phyloP scores from a whole-genome alignment of 2,329 filamentous ascomycete species.

The Fulvia fulva region DNA sequence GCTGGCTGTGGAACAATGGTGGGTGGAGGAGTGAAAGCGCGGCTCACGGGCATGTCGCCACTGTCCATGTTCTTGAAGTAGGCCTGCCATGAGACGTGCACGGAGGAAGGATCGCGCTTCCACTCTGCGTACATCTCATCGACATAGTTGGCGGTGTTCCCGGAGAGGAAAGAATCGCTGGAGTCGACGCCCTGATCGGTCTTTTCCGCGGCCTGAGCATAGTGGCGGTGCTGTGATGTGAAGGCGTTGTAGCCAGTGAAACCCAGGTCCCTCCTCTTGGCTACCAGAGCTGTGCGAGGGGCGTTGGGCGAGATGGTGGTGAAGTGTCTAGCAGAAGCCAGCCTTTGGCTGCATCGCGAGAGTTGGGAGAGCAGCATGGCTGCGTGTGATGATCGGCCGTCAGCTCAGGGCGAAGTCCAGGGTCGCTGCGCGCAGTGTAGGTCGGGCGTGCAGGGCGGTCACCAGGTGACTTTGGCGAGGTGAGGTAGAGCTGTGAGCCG shows the following conservation, averaged over 20 bases:
- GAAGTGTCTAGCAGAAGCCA: conserved; percentile 49
- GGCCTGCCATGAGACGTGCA: conserved; percentile 97
- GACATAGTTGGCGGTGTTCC: conserved; percentile 97
- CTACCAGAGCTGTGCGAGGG: conserved; percentile 41
- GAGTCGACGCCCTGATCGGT: conserved; percentile 66
- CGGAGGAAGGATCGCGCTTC: conserved; percentile 88
- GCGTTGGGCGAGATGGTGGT: conserved; percentile 37
- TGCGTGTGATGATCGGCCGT: conserved; percentile 15
- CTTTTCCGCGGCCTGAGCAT: conserved; percentile 58
- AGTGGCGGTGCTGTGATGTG: conserved; percentile 48
- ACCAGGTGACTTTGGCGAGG: not conserved
- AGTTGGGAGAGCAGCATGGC: conserved; percentile 70
- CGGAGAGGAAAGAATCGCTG: conserved; percentile 93
- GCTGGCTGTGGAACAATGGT: conserved; percentile 80
- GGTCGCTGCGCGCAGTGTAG: not conserved
- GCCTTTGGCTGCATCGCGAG: conserved; percentile 61
- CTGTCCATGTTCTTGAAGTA: conserved; percentile 99
- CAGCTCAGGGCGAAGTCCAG: not conserved
- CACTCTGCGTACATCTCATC: conserved; percentile 99
- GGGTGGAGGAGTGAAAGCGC: conserved; percentile 93
- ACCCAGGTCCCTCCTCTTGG: conserved; percentile 47
- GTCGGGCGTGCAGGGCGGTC: not conserved
- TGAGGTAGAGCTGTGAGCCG: not conserved
- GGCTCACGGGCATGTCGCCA: conserved; percentile 94
- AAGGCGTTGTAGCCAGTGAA: conserved; percentile 41